Percentiles rank a stretch among this genome's conserved stretches.
Evolutionary conservation across 2,329 filamentous ascomycete genomes (phyloP).

Genomic region (Anisogramma anomala): DNA sequence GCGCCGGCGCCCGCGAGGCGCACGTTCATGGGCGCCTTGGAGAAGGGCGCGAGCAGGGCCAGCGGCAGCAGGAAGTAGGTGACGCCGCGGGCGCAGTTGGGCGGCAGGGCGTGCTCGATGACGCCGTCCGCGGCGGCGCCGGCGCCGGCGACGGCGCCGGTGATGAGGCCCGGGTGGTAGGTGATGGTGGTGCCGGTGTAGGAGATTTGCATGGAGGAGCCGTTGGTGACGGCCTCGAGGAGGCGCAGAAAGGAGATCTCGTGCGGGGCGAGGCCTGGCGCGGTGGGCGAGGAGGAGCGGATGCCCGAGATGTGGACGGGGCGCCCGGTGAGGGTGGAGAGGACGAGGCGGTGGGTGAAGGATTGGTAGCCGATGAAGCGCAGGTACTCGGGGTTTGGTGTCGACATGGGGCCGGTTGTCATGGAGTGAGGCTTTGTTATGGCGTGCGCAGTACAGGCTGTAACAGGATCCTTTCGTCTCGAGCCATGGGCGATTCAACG

Average conservation of each 20-base stretch:
- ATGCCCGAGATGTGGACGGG: conserved; percentile 90
- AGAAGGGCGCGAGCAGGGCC: conserved; percentile 84
- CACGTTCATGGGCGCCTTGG: conserved; percentile 82
- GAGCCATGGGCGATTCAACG: no score
- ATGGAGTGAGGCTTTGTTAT: background rate
- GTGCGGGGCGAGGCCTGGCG: conserved; percentile 79
- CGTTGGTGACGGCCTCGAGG: conserved; percentile 89
- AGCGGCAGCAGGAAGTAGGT: conserved; percentile 88
- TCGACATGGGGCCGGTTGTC: conserved; percentile 30
- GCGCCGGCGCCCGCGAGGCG: conserved; percentile 83
- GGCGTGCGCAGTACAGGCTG: background rate
- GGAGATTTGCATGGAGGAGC: conserved; percentile 86
- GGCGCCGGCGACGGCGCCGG: conserved; percentile 65
- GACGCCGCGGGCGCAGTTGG: conserved; percentile 65
- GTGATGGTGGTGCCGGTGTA: conserved; percentile 90
- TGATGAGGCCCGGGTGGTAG: conserved; percentile 86
- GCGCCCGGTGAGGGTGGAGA: conserved; percentile 82
- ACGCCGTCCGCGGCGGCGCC: conserved; percentile 62
- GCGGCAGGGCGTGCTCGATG: conserved; percentile 68
- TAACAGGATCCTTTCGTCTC: no score
- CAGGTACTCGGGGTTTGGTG: conserved; percentile 42
- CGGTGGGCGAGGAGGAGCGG: conserved; percentile 71
- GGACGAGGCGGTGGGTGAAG: conserved; percentile 71
- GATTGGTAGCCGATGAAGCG: conserved; percentile 76
- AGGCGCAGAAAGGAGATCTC: conserved; percentile 94